Percentiles rank a stretch among this genome's conserved stretches.
These are phyloP conservation scores for Chamaecyparis obtusa DNA, from an alignment of 75 land plant species.

Conservation along the genomic window DNA sequence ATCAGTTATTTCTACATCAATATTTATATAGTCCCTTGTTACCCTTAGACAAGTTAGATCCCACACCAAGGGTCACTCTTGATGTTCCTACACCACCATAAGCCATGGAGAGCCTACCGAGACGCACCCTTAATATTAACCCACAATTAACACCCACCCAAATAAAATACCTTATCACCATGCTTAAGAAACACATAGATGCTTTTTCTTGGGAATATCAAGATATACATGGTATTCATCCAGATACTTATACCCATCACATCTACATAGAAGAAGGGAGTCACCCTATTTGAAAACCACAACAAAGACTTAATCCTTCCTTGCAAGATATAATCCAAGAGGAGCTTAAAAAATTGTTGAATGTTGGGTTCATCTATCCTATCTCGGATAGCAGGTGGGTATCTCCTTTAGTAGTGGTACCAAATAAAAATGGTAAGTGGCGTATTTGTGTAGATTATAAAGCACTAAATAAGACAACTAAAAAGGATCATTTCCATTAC, in stretches of 20 bases:
- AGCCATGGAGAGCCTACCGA: too few relatives aligned
- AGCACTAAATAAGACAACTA: neutral
- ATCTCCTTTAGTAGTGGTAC: conserved; percentile 12
- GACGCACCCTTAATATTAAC: too few relatives aligned
- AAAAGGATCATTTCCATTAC: neutral
- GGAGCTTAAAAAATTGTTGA: neutral
- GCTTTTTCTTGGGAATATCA: neutral
- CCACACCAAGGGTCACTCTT: too few relatives aligned
- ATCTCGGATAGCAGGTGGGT: conserved; percentile 8
- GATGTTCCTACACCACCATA: too few relatives aligned
- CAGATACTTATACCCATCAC: neutral
- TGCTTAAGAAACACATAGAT: neutral
- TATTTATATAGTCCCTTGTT: too few relatives aligned
- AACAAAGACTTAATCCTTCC: neutral
- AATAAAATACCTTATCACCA: too few relatives aligned
- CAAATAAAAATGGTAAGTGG: conserved; percentile 10
- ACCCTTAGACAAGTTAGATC: too few relatives aligned
- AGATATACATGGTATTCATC: neutral
- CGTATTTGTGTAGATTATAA: neutral
- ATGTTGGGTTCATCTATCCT: conserved; percentile 6
- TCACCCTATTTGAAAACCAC: neutral
- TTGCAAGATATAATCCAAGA: neutral
- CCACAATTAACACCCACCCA: too few relatives aligned
- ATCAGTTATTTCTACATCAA: too few relatives aligned
- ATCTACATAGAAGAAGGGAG: neutral